Conservation (phyloP, 2,329 filamentous ascomycete genomes). For the Pleurostoma richardsiae region DNA sequence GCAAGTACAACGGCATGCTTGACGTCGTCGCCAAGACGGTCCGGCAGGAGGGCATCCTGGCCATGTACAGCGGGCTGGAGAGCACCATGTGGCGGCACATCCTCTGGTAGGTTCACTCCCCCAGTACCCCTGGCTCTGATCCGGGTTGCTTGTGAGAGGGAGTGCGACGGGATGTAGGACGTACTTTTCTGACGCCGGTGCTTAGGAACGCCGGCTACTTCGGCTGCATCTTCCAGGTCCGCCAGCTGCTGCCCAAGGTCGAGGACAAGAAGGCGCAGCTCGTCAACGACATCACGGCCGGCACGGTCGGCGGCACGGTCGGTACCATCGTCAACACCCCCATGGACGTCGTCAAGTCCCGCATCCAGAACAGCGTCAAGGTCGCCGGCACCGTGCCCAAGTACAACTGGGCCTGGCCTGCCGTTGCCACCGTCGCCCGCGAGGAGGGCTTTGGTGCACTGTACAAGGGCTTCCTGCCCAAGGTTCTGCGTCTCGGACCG, state of each 20-base stretch:
- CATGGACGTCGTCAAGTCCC: conserved; percentile 94
- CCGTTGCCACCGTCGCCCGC: conserved; percentile 77
- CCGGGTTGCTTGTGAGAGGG: too few species aligned
- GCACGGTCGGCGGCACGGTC: conserved; percentile 77
- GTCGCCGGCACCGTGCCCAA: conserved; percentile 77
- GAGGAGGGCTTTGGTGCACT: conserved; percentile 90
- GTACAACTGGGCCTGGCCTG: conserved; percentile 98
- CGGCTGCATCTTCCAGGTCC: conserved; percentile 96
- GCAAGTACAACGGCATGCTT: conserved; percentile 78
- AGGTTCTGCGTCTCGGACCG: conserved; percentile 76
- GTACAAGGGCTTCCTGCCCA: conserved; percentile 97
- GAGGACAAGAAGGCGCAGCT: conserved; percentile 77
- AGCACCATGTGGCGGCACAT: conserved; percentile 95
- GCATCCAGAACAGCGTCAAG: conserved; percentile 91
- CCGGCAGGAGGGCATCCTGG: conserved; percentile 74
- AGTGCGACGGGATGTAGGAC: too few species aligned
- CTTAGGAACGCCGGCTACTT: conserved; percentile 94
- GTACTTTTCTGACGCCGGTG: too few species aligned
- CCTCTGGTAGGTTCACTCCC: conserved; percentile 31
- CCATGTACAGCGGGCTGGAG: conserved; percentile 95
- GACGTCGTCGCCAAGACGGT: conserved; percentile 81
- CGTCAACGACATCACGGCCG: conserved; percentile 81
- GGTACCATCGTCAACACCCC: conserved; percentile 91
- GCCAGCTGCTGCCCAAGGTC: conserved; percentile 74
- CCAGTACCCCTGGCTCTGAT: neutral